phyloP scores from a whole-genome alignment of 257 asterid genomes.

The Solanum dulcamara region DNA sequence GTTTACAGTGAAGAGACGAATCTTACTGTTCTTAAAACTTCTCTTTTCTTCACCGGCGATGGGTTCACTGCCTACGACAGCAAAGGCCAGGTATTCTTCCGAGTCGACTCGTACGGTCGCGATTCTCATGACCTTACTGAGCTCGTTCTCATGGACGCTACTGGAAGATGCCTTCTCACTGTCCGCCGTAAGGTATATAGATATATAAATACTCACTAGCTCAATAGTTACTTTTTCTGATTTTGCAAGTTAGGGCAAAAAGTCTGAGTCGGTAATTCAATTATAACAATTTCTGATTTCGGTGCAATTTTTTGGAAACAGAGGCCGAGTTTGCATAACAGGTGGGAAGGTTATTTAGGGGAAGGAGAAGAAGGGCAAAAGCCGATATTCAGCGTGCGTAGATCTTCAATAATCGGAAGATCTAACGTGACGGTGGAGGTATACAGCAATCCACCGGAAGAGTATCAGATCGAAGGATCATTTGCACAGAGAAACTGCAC shows the following conservation, averaged over 20 bases:
- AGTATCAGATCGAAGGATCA: conserved; percentile 57
- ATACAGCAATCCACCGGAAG: conserved; percentile 30
- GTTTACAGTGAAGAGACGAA: conserved; percentile 33
- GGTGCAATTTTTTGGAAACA: conserved; percentile 2
- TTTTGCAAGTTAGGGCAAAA: neutral
- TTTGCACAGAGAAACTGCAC: conserved; percentile 47
- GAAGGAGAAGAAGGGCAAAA: conserved; percentile 42
- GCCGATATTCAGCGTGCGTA: conserved; percentile 45
- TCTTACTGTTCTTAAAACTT: conserved; percentile 55
- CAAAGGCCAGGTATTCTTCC: conserved; percentile 44
- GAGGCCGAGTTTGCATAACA: conserved; percentile 71
- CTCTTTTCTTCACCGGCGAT: conserved; percentile 68
- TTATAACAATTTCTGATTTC: neutral
- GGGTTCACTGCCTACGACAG: conserved; percentile 63
- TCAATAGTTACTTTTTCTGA: neutral
- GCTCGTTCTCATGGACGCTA: conserved; percentile 63
- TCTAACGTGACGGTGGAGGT: conserved; percentile 34
- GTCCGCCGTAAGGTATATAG: conserved; percentile 59
- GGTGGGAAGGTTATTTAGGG: conserved; percentile 71
- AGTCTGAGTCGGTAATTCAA: neutral
- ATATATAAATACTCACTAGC: neutral
- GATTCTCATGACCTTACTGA: conserved; percentile 30
- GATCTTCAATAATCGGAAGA: conserved; percentile 57
- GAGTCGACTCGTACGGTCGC: conserved; percentile 64
- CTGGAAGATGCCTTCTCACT: conserved; percentile 63